Percentiles rank a stretch among this genome's conserved stretches.
Evolutionary conservation across 129 eudicot species (phyloP).

Genomic region (Flaveria bidentis): DNA sequence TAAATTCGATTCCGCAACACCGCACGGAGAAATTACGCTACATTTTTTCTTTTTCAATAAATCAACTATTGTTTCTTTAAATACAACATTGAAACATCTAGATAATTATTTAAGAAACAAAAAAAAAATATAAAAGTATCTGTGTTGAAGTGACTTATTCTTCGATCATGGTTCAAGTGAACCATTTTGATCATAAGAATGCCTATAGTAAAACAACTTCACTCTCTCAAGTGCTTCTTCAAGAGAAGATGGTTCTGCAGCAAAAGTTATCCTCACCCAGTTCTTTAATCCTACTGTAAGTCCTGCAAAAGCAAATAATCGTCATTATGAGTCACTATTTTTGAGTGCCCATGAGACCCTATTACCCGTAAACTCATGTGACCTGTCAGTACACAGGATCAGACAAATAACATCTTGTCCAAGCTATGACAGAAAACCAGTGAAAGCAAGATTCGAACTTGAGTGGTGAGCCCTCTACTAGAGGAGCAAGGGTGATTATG

Average conservation of each 20-base stretch:
- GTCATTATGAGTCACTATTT: no score
- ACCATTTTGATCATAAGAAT: slow-evolving; percentile 44
- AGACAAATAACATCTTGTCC: no score
- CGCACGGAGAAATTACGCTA: no score
- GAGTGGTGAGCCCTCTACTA: no score
- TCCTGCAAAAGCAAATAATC: slow-evolving; percentile 42
- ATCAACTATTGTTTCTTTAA: neutral
- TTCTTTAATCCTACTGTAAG: slow-evolving; percentile 78
- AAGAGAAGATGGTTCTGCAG: slow-evolving; percentile 82
- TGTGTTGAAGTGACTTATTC: slow-evolving; percentile 3
- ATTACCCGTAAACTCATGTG: no score
- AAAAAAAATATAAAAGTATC: slow-evolving; percentile 25
- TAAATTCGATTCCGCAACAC: no score
- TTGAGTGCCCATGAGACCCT: no score
- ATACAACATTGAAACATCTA: neutral
- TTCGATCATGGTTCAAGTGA: slow-evolving; percentile 17
- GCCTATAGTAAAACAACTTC: slow-evolving; percentile 59
- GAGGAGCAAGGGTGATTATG: neutral
- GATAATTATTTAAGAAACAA: neutral
- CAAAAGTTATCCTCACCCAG: slow-evolving; percentile 90
- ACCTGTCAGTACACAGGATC: no score
- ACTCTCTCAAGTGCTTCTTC: slow-evolving; percentile 73
- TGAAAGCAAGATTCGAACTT: no score
- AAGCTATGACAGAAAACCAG: no score
- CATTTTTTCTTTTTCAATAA: neutral